Conservation (phyloP, 1,139 yeast species). For the Kurtzmaniella quercitrusa region DNA sequence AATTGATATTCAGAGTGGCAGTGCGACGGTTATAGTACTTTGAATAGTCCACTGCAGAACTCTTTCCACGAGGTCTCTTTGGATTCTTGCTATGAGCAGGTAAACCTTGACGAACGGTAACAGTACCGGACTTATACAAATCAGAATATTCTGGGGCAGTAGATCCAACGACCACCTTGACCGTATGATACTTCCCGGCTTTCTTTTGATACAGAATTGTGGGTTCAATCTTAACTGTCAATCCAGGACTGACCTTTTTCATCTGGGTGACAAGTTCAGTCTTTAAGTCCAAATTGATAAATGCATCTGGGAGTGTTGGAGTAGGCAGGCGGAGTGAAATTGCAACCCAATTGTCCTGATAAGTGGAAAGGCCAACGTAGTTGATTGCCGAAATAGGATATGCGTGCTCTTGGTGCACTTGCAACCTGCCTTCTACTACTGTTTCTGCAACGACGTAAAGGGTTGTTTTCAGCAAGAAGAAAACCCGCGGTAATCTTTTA, state of each 20-base stretch:
- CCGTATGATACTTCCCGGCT: slow-evolving; percentile 75
- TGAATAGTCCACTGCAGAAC: slow-evolving; percentile 39
- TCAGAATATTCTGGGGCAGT: slow-evolving; percentile 66
- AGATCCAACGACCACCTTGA: slow-evolving; percentile 62
- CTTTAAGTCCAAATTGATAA: slow-evolving; percentile 78
- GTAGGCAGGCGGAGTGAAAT: slow-evolving; percentile 53
- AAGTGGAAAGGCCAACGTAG: slow-evolving; percentile 63
- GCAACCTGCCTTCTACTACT: slow-evolving; percentile 68
- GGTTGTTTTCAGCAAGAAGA: slow-evolving; percentile 59
- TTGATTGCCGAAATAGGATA: slow-evolving; percentile 60
- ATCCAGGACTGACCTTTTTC: slow-evolving; percentile 55
- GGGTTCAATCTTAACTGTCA: slow-evolving; percentile 65
- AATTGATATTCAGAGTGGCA: slow-evolving; percentile 2
- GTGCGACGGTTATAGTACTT: slow-evolving; percentile 41
- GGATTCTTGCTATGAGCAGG: slow-evolving; percentile 70
- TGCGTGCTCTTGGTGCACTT: slow-evolving; percentile 60
- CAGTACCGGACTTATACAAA: slow-evolving; percentile 82
- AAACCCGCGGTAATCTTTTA: slow-evolving; percentile 67
- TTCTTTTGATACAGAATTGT: slow-evolving; percentile 84
- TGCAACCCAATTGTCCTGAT: slow-evolving; percentile 94
- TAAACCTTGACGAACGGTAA: slow-evolving; percentile 75
- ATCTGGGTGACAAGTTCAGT: slow-evolving; percentile 84
- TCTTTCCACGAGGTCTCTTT: slow-evolving; percentile 57
- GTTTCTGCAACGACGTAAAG: slow-evolving; percentile 72
- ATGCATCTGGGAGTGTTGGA: slow-evolving; percentile 66